Base-by-base conservation (phyloP, 1,284 basidiomycete species). In the Termitomyces sp. region DNA sequence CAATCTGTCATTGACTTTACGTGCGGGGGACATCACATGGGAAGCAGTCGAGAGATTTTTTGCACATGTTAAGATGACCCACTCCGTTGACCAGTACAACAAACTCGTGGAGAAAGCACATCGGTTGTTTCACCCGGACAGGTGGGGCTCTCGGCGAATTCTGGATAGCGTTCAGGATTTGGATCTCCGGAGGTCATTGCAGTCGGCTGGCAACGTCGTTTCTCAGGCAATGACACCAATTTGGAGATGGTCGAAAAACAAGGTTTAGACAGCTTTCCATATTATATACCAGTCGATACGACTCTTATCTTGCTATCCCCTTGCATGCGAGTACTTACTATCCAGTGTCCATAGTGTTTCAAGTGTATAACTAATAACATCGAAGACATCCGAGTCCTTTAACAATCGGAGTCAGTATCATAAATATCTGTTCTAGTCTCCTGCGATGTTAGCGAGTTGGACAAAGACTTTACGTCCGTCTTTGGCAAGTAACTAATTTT, bases 181-280 rank as follows among this genome's bases (percentile, higher is more conserved):
- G 26, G 39, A 55, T 8, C 19, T 55, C 33, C 53, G 61, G 30
- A 36, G 31, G 17, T 26, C 48, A 1, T 8, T 64, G 4, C 58
- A 60, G 30, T 36, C 34, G 8, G 51, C 58, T 3, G 58, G 58
- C 5, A 64, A 61, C 21, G 52, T 55, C 7, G 62, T 64, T 21
- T 54, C 62, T 2, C 59, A 64, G 41, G 62, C 58, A 17, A 46
- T 62, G n/a, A 60, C 61, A n/a, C 58, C 60, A 10, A 28, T 62
- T 2, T 59, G 60, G 61, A 53, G 45, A 17, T 13, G 30, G 31
- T 41, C 46, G 19, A 54, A 54, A 44, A 44, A 41, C 19, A 24
- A 24, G 45, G 31, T 47, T 46, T 47, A 46, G n/a, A 12, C 12
- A 47, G 31, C 12, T 34, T 10, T 47, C n/a, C 19, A 33, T n/a